phyloP scores from a whole-genome alignment of 805 yeast genomes.

The Wickerhamiella bombiphila region DNA sequence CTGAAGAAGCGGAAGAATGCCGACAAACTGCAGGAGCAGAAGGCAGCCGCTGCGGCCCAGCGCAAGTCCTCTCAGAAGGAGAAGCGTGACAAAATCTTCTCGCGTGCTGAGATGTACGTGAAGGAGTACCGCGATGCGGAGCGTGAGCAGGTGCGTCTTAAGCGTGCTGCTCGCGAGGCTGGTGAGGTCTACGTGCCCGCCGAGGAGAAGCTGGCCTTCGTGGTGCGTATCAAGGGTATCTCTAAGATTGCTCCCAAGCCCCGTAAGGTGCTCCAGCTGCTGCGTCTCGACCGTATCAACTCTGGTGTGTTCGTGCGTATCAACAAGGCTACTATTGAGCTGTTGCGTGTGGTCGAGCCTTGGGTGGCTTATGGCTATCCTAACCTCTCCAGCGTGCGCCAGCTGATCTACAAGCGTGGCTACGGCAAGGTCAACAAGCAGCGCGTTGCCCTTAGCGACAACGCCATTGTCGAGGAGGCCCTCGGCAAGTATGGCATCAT shows the following conservation, averaged over 20 bases:
- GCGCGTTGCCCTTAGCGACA: constrained; percentile 81
- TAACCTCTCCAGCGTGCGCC: constrained; percentile 78
- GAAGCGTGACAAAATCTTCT: constrained; percentile 44
- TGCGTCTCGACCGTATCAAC: constrained; percentile 87
- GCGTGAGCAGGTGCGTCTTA: constrained; percentile 78
- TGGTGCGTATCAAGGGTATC: constrained; percentile 98
- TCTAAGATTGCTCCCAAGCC: constrained; percentile 98
- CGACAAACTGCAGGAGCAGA: constrained; percentile 41
- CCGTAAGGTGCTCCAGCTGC: constrained; percentile 88
- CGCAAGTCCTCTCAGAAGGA: constrained; percentile 23
- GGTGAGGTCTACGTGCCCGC: constrained; percentile 91
- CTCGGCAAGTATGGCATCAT: constrained; percentile 87
- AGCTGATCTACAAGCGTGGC: constrained; percentile 94
- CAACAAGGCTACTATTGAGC: constrained; percentile 90
- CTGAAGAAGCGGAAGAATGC: constrained; percentile 46
- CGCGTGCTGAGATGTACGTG: constrained; percentile 94
- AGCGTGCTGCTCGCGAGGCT: constrained; percentile 68
- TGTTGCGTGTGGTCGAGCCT: constrained; percentile 88
- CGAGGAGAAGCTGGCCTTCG: constrained; percentile 87
- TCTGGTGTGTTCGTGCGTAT: constrained; percentile 89
- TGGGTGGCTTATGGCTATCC: constrained; percentile 98
- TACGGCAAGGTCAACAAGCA: constrained; percentile 94
- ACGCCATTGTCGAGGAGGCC: constrained; percentile 72
- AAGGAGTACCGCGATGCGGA: constrained; percentile 88
- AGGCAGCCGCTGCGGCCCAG: constrained; percentile 34